Conservation (phyloP, 768 basidiomycete genomes). For the Suillus decipiens region DNA sequence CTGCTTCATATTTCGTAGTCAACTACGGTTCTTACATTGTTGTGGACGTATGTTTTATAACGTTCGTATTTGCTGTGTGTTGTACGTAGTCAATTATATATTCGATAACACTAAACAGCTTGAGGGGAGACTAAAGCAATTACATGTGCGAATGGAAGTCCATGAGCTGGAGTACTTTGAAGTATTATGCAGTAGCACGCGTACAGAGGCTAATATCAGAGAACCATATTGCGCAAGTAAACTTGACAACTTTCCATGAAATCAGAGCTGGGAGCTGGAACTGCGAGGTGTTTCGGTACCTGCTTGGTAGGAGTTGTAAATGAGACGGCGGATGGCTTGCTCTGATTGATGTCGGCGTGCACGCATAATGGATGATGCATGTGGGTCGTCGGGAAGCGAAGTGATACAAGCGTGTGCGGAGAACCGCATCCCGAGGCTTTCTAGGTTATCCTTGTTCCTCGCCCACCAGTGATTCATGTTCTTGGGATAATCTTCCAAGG, state of each 20-base stretch:
- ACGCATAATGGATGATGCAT: not conserved
- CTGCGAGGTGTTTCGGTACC: not conserved
- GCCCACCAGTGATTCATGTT: slow-evolving; percentile 40
- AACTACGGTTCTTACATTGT: not conserved
- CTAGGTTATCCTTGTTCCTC: slow-evolving; percentile 25
- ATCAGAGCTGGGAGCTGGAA: not conserved
- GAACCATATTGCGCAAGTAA: not conserved
- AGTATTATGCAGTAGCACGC: not conserved
- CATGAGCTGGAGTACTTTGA: not conserved
- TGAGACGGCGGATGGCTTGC: not conserved
- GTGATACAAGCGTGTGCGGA: slow-evolving; percentile 35
- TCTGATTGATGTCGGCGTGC: not conserved
- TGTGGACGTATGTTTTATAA: not conserved
- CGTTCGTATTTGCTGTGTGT: not conserved
- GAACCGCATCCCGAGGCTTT: slow-evolving; percentile 28
- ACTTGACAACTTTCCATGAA: not conserved
- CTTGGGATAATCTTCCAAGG: slow-evolving; percentile 36
- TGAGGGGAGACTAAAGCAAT: not conserved
- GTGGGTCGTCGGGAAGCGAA: slow-evolving; percentile 26
- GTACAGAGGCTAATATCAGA: not conserved
- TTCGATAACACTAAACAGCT: no score
- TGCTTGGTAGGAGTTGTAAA: not conserved
- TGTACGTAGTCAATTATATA: not conserved
- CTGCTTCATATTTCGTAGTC: not conserved
- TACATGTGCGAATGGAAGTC: not conserved